Percentiles rank a stretch among this genome's conserved stretches.
These are phyloP conservation scores for Achaetomiella virescens DNA, from an alignment of 495 filamentous ascomycete genomes.

Conservation along the genomic window DNA sequence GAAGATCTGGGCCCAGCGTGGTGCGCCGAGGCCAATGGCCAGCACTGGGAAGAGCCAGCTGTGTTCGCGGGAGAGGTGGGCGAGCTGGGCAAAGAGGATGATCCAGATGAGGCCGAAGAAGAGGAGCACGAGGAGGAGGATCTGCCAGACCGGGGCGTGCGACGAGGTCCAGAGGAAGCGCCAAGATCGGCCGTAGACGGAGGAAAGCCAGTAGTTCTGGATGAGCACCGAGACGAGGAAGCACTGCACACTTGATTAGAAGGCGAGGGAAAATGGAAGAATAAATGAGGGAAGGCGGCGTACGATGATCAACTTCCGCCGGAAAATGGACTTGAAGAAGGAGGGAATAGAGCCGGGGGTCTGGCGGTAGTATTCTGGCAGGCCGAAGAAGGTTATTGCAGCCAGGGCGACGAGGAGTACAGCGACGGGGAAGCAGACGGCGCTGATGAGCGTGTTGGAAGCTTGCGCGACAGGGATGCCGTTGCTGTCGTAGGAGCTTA, in stretches of 20 bases:
- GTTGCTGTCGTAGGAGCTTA: constrained; percentile 29
- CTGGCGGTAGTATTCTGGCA: constrained; percentile 62
- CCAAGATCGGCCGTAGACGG: constrained; percentile 57
- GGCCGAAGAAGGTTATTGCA: constrained; percentile 46
- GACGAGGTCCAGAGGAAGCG: constrained; percentile 48
- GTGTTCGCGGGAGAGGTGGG: constrained; percentile 45
- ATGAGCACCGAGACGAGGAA: constrained; percentile 54
- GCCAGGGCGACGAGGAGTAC: constrained; percentile 46
- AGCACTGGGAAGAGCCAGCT: constrained; percentile 60
- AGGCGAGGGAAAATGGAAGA: not conserved
- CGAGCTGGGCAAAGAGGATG: constrained; percentile 39
- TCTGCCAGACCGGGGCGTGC: constrained; percentile 43
- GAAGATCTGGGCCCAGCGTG: constrained; percentile 57
- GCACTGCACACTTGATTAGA: constrained; percentile 35
- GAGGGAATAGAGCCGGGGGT: constrained; percentile 60
- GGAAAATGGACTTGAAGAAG: constrained; percentile 50
- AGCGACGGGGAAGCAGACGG: constrained; percentile 46
- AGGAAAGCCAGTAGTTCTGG: constrained; percentile 58
- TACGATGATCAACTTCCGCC: constrained; percentile 48
- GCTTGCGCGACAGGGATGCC: constrained; percentile 20
- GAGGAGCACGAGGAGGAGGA: constrained; percentile 44
- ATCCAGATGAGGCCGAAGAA: constrained; percentile 57
- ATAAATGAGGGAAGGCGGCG: not conserved
- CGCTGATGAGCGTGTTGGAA: constrained; percentile 30
- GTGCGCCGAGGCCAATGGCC: constrained; percentile 54